phyloP scores from a whole-genome alignment of 257 asterid species.

The Jaltomata sinuosa region DNA sequence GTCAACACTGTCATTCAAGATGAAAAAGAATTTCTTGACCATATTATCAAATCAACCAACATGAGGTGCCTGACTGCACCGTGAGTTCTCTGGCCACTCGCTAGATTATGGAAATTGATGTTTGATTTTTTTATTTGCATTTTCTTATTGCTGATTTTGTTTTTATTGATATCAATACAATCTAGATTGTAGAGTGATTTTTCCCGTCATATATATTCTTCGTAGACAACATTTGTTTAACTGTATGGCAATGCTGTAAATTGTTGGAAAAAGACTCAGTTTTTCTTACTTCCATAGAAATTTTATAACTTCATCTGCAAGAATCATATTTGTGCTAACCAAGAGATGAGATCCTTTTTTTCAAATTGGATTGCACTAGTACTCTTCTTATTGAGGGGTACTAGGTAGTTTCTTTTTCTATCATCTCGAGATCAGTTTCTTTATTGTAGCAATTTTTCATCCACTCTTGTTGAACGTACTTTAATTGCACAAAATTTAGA shows the following conservation, averaged over 20 bases:
- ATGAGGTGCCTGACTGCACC: constrained; percentile 89
- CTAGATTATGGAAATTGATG: background rate
- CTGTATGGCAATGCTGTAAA: background rate
- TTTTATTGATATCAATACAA: background rate
- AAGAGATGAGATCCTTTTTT: background rate
- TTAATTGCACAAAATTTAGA: background rate
- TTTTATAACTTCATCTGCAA: background rate
- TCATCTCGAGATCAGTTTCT: background rate
- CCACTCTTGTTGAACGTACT: background rate
- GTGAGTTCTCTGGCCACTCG: constrained; percentile 38
- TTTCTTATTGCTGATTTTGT: background rate
- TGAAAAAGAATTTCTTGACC: constrained; percentile 91
- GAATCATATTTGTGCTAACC: background rate
- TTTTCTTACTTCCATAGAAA: background rate
- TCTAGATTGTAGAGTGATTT: background rate
- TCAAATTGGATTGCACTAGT: background rate
- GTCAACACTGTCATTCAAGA: constrained; percentile 77
- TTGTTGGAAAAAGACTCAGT: background rate
- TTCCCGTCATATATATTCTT: background rate
- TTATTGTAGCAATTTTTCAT: background rate
- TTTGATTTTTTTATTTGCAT: background rate
- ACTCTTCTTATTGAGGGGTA: background rate
- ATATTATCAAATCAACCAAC: constrained; percentile 93
- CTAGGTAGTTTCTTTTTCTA: background rate
- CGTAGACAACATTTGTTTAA: background rate